Base-by-base conservation (phyloP, 1,284 basidiomycete genomes). In the Gomphus bonarii region DNA sequence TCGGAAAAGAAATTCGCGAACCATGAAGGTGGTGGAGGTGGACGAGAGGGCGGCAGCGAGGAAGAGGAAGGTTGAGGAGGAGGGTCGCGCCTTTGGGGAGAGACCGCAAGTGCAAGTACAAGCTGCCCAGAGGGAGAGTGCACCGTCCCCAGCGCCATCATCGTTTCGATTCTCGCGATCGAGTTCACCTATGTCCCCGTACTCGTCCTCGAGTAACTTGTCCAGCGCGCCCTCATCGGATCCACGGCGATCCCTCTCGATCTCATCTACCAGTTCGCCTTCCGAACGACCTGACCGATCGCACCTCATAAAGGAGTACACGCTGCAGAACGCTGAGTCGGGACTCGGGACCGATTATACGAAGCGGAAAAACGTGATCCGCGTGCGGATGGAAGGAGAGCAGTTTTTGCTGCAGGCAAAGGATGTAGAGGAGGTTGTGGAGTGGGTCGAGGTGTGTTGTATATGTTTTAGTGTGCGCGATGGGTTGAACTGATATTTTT, bases 301-400 rank as follows among this genome's bases (percentile, higher is more conserved):
- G 40, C 22, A 50, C 31, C 50, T 58, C 25, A 49, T 51, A 12
- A 74, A 72, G 33, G 67, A 71, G 54, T 99, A 97, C 70, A 85
- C 91, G 28, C 74, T 99, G 64, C 93, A 97, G 68, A 72, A 87
- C 59, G 92, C 93, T 16, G 95, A 98, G 73, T 89, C 86, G 60
- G 95, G 95, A 22, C 71, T 98, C 14, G 97, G 93, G 20, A 95
- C 91, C 55, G 95, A 99, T 71, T 99, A 99, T 70, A 62, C 85
- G 64, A 99, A 99, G 77, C 78, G 93, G 61, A 88, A 85, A 72
- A 91, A 98, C 69, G 94, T 98, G 40, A 93, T 99, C n/a, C 79
- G 95, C 28, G 82, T 98, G 35, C 75, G 97, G 58, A 77, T 92
- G 63, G 93, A 95, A 68, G 95, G 95, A 12, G 91, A 99, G 74